Evolutionary conservation across 2,329 filamentous ascomycete genomes (phyloP).

Genomic region (Monosporascus sp.): DNA sequence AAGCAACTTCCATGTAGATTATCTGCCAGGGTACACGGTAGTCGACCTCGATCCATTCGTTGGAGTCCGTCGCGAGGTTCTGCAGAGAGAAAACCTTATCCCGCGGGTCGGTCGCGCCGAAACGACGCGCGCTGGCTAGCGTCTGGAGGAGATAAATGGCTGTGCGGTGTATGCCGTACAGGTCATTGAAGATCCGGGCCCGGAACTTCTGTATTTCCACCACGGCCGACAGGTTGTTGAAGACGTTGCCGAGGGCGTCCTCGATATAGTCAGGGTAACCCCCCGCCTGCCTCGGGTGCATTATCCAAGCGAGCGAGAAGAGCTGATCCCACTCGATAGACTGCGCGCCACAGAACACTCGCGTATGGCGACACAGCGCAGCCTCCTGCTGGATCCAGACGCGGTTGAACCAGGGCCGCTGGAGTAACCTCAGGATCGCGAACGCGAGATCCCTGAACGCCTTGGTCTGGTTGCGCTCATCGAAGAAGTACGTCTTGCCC

Average conservation of each 20-base stretch:
- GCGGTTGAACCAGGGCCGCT: constrained; percentile 18
- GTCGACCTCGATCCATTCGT: constrained; percentile 16
- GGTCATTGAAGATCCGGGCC: constrained; percentile 6
- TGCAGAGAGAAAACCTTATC: constrained; percentile 17
- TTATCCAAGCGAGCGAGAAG: constrained; percentile 17
- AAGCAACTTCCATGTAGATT: constrained; percentile 13
- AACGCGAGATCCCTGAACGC: constrained; percentile 4
- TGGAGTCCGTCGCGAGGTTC: constrained; percentile 11
- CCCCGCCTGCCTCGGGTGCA: constrained; percentile 13
- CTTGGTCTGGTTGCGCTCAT: constrained; percentile 1
- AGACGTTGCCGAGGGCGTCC: constrained; percentile 1
- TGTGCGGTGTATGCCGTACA: constrained; percentile 1
- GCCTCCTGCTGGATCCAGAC: constrained; percentile 21
- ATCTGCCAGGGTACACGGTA: constrained; percentile 17
- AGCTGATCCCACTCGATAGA: constrained; percentile 15
- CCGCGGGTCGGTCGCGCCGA: constrained; percentile 17
- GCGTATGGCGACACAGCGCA: constrained; percentile 7
- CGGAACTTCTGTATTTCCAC: constrained; percentile 14
- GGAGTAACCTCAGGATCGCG: constrained; percentile 14
- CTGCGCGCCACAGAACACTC: constrained; percentile 11
- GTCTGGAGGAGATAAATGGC: constrained; percentile 4
- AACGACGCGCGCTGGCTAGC: constrained; percentile 7
- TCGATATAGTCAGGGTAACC: constrained; percentile 14
- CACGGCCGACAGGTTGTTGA: constrained; percentile 15
- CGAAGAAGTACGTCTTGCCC: constrained; percentile 19